phyloP scores from a whole-genome alignment of 306 rosid species.

The Quercus aquifolioides region DNA sequence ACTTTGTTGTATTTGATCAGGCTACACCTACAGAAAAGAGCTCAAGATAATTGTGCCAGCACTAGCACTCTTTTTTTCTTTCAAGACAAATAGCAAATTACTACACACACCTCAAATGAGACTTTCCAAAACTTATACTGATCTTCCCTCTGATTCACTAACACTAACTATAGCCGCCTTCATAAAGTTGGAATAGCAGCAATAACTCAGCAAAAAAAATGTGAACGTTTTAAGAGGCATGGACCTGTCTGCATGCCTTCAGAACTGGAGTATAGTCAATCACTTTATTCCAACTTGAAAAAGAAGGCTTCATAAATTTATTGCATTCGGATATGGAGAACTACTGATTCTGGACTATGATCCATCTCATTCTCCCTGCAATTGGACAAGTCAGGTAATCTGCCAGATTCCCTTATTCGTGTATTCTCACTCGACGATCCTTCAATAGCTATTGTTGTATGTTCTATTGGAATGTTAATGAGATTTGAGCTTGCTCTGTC shows the following conservation, averaged over 20 bases:
- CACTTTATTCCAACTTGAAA: conserved; percentile 5
- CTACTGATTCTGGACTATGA: conserved; percentile 21
- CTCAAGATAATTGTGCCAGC: background rate
- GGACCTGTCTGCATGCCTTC: background rate
- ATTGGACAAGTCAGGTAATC: background rate
- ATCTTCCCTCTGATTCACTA: background rate
- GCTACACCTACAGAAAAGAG: background rate
- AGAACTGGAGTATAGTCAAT: background rate
- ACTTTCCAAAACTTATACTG: background rate
- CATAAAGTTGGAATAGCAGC: background rate
- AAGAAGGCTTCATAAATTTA: background rate
- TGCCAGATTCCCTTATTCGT: background rate
- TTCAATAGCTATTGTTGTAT: background rate
- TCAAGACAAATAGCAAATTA: background rate
- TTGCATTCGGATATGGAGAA: conserved; percentile 17
- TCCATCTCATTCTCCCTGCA: conserved; percentile 5
- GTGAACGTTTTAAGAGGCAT: background rate
- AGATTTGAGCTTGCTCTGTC: background rate
- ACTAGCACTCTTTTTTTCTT: background rate
- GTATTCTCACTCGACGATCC: background rate
- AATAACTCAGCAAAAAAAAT: background rate
- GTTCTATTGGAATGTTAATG: background rate
- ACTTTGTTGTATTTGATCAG: background rate
- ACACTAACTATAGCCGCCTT: background rate
- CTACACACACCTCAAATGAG: background rate